Evolutionary conservation across 805 yeast genomes (phyloP), one percentile per base, ranked within the genome.

Genomic region (Candida chilensis): DNA sequence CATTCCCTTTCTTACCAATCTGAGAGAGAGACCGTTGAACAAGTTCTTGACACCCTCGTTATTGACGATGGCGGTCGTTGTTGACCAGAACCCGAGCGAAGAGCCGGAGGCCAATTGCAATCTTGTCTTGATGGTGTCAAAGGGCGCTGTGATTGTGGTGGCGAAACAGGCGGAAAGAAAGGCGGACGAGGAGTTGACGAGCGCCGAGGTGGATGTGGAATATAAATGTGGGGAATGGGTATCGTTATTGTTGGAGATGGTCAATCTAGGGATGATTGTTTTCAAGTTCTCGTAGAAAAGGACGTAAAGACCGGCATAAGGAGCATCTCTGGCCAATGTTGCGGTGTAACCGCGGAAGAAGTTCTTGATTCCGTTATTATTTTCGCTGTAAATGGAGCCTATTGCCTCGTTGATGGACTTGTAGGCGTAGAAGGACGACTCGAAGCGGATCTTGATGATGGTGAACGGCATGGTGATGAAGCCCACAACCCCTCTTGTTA

Each of bases 401-500:
- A 71, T 46, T 0, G 95, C 90, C 20, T 73, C 76, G 13, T 48
- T 37, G 38, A 92, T 45, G 5, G 92, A 74, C 18, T 57, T 64
- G 53, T 87, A 86, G 25, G 69, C 54, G 53, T 84, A 90, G 32
- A 80, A 39, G 21, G 79, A 78, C 4, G 95, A 84, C 57, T 92
- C 97, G 45, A 71, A 87, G 21, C 96, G 65, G 4, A 94, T 92
- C 49, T 92, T 92, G 17, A 92, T 54, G 3, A 92, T 76, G 0
- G 98, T 92, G 7, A 92, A 70, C 1, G 98, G 98, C 98, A 92
- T 92, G 5, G 95, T 85, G 6, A 84, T 37, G 38, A 78, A 69
- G 2, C 98, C 98, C 2, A 87, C 94, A 1, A 71, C 34, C 0
- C 87, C 86, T 33, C 98, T 63, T 1, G 94, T 78, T 3, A 77